Evolutionary conservation across 345 rosid genomes (phyloP).

Genomic region (Abelmoschus esculentus): DNA sequence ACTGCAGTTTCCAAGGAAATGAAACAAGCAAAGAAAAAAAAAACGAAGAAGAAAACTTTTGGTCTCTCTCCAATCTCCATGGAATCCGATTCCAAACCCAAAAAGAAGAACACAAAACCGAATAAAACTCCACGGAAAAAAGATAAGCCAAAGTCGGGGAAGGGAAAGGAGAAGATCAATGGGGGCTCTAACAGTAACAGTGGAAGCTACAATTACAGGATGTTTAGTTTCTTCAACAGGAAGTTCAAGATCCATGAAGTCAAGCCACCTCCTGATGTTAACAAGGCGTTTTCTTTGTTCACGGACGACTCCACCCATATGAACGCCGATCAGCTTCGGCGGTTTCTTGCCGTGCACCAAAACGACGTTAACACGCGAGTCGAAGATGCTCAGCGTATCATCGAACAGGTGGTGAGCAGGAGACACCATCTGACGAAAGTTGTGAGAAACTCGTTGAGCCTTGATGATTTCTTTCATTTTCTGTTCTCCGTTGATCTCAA

Average conservation of each 20-base stretch:
- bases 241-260: slow-evolving; percentile 67
- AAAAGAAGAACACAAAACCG: background rate
- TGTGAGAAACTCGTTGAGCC: slow-evolving; percentile 38
- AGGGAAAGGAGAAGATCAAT: slow-evolving; percentile 11
- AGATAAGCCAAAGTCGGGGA: slow-evolving; percentile 25
- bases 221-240: slow-evolving; percentile 71
- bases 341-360: slow-evolving; percentile 53
- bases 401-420: slow-evolving; percentile 42
- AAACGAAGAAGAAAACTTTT: background rate
- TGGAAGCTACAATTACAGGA: slow-evolving; percentile 48
- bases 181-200: background rate
- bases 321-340: slow-evolving; percentile 41
- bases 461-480: slow-evolving; percentile 55
- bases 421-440: slow-evolving; percentile 30
- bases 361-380: slow-evolving; percentile 30
- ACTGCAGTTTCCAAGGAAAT: slow-evolving; percentile 31
- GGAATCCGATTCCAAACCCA: background rate
- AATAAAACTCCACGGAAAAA: background rate
- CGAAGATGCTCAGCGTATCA: slow-evolving; percentile 48
- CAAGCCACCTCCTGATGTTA: slow-evolving; percentile 73
- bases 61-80: background rate
- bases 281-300: slow-evolving; percentile 35
- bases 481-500: slow-evolving; percentile 38
- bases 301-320: slow-evolving; percentile 39
- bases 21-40: background rate